Base-by-base conservation (phyloP, 2,329 filamentous ascomycete genomes). In the Escovopsis sp. region DNA sequence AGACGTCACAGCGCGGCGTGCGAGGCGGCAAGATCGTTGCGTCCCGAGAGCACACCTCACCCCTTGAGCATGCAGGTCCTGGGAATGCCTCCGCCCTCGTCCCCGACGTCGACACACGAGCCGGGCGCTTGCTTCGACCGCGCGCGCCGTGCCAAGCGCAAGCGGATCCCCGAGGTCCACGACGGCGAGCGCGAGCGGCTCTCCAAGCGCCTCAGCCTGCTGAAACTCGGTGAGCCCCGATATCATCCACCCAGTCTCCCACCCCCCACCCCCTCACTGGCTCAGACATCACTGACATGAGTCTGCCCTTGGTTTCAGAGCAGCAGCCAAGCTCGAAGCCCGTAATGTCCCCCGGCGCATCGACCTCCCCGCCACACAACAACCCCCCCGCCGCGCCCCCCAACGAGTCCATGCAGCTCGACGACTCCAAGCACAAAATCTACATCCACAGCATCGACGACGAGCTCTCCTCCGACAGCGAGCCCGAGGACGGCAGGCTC, bases 371-470 rank as follows among this genome's bases (percentile, higher is more conserved):
- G n/a, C 36, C 35, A 45, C 9, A 29, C 24, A 5, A n/a, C 32
- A 27, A 25, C 47, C 39, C 39, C 48, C 36, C 42, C 49, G 38
- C 48, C 46, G 40, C 35, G 31, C 40, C 49, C 38, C 55, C 56
- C 15, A 65, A 74, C 47, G 81, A 86, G 50, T 55, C 61, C 43
- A 95, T 96, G 89, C 73, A 82, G 43, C 58, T 96, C 46, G 88
- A 96, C 62, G 81, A 94, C 61, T 81, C 84, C 29, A 83, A 84
- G 53, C 72, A 94, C 64, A 84, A 82, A 55, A 77, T 95, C 45
- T 95, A 91, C 68, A 87, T 98, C 51, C 81, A 88, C 66, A 79
- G 93, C 60, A 70, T 98, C 9, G 87, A 94, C 56, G 82, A 82
- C 51, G 89, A 96, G 62, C 73, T 96, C 29, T 80, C 81, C 12